Evolutionary conservation across 75 land plant genomes (phyloP).

Genomic region (Picea glauca): DNA sequence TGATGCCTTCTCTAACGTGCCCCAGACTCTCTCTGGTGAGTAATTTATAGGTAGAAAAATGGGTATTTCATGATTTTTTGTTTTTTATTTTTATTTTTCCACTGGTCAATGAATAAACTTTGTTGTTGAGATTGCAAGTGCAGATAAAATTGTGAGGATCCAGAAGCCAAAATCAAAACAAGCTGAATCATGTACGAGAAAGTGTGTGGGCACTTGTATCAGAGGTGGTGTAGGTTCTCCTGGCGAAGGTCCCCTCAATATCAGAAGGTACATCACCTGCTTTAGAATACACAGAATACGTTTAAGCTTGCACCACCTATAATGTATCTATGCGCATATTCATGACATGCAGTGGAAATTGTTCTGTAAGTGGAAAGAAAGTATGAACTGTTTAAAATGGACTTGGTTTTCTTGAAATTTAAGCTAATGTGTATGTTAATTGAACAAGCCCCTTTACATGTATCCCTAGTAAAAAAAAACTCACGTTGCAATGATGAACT

Average conservation of each 20-base stretch:
- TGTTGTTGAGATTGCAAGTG: constrained; percentile 18
- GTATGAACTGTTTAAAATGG: no score
- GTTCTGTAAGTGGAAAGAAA: no score
- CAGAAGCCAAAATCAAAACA: constrained; percentile 80
- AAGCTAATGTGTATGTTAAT: no score
- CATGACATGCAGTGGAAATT: no score
- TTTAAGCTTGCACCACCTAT: not conserved
- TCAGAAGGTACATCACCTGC: constrained; percentile 49
- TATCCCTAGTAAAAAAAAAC: no score
- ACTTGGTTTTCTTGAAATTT: no score
- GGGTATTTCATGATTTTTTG: no score
- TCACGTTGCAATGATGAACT: no score
- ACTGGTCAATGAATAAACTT: not conserved
- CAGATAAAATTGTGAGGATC: constrained; percentile 53
- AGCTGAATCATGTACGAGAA: constrained; percentile 77
- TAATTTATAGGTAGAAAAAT: not conserved
- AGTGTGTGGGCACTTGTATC: constrained; percentile 89
- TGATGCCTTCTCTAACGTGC: constrained; percentile 49
- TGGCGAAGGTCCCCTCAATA: constrained; percentile 90
- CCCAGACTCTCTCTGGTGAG: constrained; percentile 48
- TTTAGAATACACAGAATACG: not conserved
- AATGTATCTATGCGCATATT: not conserved
- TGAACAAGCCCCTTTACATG: no score
- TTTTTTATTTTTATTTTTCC: not conserved
- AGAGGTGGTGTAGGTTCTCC: constrained; percentile 83